Evolutionary conservation across 495 filamentous ascomycete species (phyloP).

Genomic region (Xylaria grammica): DNA sequence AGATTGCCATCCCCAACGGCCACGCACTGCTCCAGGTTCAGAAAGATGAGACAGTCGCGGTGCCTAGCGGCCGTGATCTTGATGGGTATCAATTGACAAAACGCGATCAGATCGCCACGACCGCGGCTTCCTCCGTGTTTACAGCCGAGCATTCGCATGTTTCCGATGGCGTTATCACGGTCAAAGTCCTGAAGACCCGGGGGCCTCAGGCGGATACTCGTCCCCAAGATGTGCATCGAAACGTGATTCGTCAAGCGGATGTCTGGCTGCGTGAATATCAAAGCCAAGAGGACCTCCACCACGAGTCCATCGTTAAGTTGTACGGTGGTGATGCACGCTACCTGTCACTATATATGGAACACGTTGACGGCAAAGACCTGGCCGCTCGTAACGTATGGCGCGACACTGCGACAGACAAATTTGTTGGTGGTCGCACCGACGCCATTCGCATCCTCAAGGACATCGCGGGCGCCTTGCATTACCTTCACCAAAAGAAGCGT

Average conservation of each 20-base stretch:
- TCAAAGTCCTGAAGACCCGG: slow-evolving; percentile 56
- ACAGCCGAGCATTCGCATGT: slow-evolving; percentile 52
- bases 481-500: slow-evolving; percentile 50
- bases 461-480: slow-evolving; percentile 50
- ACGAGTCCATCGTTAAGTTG: slow-evolving; percentile 53
- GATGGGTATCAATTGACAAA: slow-evolving; percentile 54
- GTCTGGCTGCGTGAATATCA: slow-evolving; percentile 56
- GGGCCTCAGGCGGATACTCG: slow-evolving; percentile 36
- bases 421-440: slow-evolving; percentile 46
- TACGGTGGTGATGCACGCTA: slow-evolving; percentile 57
- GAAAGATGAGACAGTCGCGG: slow-evolving; percentile 45
- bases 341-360: slow-evolving; percentile 58
- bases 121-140: slow-evolving; percentile 53
- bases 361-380: slow-evolving; percentile 54
- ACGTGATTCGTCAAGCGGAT: slow-evolving; percentile 56
- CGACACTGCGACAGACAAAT: slow-evolving; percentile 42
- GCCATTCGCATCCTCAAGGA: slow-evolving; percentile 52
- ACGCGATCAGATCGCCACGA: slow-evolving; percentile 50
- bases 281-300: slow-evolving; percentile 51
- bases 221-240: slow-evolving; percentile 44
- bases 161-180: slow-evolving; percentile 50
- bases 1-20: slow-evolving; percentile 47
- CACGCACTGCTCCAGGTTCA: slow-evolving; percentile 52
- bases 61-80: slow-evolving; percentile 47
- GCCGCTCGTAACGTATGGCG: slow-evolving; percentile 48